phyloP scores from a whole-genome alignment of 148 eudicot genomes.

The Persicaria tinctoria region DNA sequence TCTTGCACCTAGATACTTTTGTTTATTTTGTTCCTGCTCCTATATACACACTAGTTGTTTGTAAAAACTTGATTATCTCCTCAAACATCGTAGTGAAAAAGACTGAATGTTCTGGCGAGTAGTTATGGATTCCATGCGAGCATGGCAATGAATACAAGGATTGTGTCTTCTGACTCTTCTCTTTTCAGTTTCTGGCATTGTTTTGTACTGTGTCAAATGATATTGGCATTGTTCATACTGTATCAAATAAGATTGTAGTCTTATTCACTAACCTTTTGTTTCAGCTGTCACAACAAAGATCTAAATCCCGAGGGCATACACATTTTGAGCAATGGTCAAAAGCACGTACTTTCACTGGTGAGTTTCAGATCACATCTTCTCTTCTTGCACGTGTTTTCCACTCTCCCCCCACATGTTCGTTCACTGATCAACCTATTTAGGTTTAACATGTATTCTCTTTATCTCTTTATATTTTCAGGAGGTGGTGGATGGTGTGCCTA shows the following conservation, averaged over 20 bases:
- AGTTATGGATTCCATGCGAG: background rate
- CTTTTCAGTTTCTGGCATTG: background rate
- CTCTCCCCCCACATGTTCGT: background rate
- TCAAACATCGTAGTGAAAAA: background rate
- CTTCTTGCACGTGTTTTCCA: background rate
- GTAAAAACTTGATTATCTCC: background rate
- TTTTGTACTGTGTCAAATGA: no score
- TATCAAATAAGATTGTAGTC: no score
- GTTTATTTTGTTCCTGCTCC: background rate
- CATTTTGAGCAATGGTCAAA: constrained; percentile 47
- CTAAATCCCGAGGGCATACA: constrained; percentile 27
- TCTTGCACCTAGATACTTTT: background rate
- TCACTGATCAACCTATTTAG: background rate
- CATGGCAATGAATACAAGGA: background rate
- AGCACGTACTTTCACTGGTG: constrained; percentile 58
- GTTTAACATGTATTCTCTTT: background rate
- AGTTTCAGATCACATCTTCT: background rate
- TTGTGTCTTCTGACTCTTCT: constrained; percentile 5
- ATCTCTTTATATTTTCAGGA: constrained; percentile 30
- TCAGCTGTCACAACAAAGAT: constrained; percentile 50
- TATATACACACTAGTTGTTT: background rate
- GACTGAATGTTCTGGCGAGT: background rate
- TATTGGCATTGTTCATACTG: no score
- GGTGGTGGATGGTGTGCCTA: constrained; percentile 24
- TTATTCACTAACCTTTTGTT: constrained; percentile 9